These are phyloP conservation scores for Amanita exitialis DNA, from an alignment of 768 basidiomycete species.

Conservation along the genomic window DNA sequence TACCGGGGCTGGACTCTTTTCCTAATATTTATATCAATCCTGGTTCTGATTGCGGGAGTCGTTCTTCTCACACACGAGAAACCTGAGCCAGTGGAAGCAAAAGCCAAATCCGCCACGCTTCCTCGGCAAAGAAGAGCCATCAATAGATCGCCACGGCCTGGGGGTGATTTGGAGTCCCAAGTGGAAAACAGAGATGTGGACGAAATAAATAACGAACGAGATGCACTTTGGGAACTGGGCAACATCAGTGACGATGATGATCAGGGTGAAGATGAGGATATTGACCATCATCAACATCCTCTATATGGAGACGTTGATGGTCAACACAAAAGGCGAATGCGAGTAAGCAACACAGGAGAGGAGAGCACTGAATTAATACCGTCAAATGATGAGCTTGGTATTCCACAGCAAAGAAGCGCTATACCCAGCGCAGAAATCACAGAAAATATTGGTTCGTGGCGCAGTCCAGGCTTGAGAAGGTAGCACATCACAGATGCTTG, in stretches of 20 bases:
- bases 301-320: slow-evolving; percentile 10
- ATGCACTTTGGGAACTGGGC: slow-evolving; percentile 63
- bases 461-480: background rate
- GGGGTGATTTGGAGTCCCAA: slow-evolving; percentile 10
- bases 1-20: slow-evolving; percentile 85
- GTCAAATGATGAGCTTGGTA: slow-evolving; percentile 18
- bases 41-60: slow-evolving; percentile 82
- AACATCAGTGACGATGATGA: slow-evolving; percentile 62
- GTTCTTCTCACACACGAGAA: slow-evolving; percentile 93
- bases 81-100: slow-evolving; percentile 41
- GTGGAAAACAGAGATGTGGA: slow-evolving; percentile 24
- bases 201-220: slow-evolving; percentile 29
- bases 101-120: slow-evolving; percentile 22
- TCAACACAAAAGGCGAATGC: slow-evolving; percentile 7
- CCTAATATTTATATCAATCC: slow-evolving; percentile 79
- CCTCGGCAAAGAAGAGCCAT: slow-evolving; percentile 16
- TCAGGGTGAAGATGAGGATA: slow-evolving; percentile 32
- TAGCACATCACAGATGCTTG: background rate
- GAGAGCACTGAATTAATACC: slow-evolving; percentile 37
- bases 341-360: slow-evolving; percentile 17
- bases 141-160: slow-evolving; percentile 5
- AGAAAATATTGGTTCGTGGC: background rate
- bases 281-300: slow-evolving; percentile 33
- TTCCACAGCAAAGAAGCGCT: background rate
- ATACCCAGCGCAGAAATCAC: background rate